These are phyloP conservation scores for Ballota nigra DNA, from an alignment of 257 asterid genomes.

Conservation along the genomic window DNA sequence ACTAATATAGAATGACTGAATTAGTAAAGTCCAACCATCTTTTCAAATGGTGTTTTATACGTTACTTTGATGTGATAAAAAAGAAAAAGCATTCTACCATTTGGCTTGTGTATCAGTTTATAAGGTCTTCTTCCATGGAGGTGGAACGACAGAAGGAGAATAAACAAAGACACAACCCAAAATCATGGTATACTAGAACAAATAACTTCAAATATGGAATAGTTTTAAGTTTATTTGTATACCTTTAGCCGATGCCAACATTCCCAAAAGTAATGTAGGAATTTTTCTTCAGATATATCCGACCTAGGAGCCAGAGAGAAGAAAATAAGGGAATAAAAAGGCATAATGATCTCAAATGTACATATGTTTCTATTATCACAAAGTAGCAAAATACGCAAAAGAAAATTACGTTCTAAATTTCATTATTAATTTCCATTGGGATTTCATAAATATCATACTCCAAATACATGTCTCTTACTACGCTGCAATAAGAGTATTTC, in stretches of 20 bases:
- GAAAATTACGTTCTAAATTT: neutral
- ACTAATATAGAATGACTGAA: neutral
- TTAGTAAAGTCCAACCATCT: neutral
- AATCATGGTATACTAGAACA: slow-evolving; percentile 2
- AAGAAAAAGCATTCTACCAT: neutral
- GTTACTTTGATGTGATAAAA: neutral
- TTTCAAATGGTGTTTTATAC: neutral
- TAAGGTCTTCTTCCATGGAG: neutral
- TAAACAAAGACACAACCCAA: neutral
- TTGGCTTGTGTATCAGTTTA: neutral
- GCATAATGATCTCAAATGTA: slow-evolving; percentile 2
- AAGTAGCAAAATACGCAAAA: neutral
- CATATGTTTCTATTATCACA: neutral
- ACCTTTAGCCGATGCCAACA: slow-evolving; percentile 85
- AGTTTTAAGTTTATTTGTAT: slow-evolving; percentile 14
- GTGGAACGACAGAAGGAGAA: slow-evolving; percentile 2
- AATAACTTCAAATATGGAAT: neutral
- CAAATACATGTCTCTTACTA: neutral
- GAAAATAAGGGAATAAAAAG: slow-evolving; percentile 15
- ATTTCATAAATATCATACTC: neutral
- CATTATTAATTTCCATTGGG: neutral
- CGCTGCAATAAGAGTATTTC: neutral
- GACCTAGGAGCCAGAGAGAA: slow-evolving; percentile 45
- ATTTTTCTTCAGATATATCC: slow-evolving; percentile 83
- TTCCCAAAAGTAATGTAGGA: slow-evolving; percentile 76